Conservation (phyloP, 345 rosid species). For the Boechera retrofracta region DNA sequence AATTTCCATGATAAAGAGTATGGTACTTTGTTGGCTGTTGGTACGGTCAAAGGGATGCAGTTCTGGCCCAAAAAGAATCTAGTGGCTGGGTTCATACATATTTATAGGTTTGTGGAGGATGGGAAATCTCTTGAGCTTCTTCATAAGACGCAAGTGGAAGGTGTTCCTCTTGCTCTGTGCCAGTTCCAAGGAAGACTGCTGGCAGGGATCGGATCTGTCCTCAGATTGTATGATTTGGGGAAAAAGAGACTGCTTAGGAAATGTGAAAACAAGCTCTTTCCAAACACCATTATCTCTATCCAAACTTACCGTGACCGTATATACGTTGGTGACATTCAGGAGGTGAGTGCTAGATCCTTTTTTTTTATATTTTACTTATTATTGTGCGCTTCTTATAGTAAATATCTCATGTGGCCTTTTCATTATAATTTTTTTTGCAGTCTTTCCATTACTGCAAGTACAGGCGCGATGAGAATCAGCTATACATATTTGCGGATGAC, state of each 20-base stretch:
- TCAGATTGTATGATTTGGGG: constrained; percentile 92
- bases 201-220: constrained; percentile 89
- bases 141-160: constrained; percentile 97
- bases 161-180: constrained; percentile 83
- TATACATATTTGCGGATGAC: constrained; percentile 95
- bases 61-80: constrained; percentile 81
- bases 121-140: constrained; percentile 86
- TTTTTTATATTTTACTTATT: not conserved
- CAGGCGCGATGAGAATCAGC: constrained; percentile 96
- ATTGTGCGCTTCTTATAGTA: not conserved
- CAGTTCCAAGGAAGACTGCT: constrained; percentile 97
- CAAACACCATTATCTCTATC: constrained; percentile 76
- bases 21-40: constrained; percentile 92
- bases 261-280: constrained; percentile 96
- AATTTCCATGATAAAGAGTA: constrained; percentile 97
- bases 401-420: constrained; percentile 1
- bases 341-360: constrained; percentile 55
- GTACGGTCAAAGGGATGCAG: constrained; percentile 90
- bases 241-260: constrained; percentile 88
- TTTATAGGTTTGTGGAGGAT: constrained; percentile 90
- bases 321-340: constrained; percentile 87
- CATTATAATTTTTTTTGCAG: constrained; percentile 51
- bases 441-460: constrained; percentile 99
- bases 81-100: constrained; percentile 81
- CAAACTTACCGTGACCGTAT: constrained; percentile 94